Evolutionary conservation across 495 filamentous ascomycete species (phyloP).

Genomic region (Neurospora sp.): DNA sequence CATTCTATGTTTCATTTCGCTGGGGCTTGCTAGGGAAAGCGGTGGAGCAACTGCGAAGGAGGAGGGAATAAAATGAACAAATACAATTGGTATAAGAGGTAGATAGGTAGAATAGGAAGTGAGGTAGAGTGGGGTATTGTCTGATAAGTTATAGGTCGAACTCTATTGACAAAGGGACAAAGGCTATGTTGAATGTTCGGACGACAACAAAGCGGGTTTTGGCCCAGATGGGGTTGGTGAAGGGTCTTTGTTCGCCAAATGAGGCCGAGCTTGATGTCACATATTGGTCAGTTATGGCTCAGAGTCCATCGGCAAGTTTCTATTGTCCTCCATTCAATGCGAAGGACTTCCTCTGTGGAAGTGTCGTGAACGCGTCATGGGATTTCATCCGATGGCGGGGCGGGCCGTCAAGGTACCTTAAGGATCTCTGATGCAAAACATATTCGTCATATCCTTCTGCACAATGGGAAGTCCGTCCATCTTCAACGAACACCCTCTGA

Average conservation of each 20-base stretch:
- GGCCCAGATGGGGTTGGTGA: background rate
- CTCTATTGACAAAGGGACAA: background rate
- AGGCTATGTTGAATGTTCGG: background rate
- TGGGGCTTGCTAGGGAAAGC: background rate
- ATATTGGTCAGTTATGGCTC: background rate
- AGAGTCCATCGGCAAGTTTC: background rate
- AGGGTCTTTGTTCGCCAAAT: background rate
- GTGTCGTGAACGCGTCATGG: background rate
- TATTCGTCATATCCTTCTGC: background rate
- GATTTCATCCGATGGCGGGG: background rate
- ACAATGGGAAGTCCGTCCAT: background rate
- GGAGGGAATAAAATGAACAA: background rate
- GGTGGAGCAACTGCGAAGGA: background rate
- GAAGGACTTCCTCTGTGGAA: background rate
- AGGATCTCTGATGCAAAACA: background rate
- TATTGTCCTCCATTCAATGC: background rate
- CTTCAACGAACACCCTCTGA: background rate
- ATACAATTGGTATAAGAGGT: background rate
- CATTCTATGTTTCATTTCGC: background rate
- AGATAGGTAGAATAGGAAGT: background rate
- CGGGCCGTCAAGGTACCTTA: background rate
- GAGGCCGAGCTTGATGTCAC: too few species aligned
- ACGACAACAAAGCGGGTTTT: background rate
- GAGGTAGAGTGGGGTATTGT: background rate
- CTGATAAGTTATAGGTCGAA: background rate